phyloP scores from a whole-genome alignment of 108 stramenopile species.

The Pinguiococcus pyrenoidosus region DNA sequence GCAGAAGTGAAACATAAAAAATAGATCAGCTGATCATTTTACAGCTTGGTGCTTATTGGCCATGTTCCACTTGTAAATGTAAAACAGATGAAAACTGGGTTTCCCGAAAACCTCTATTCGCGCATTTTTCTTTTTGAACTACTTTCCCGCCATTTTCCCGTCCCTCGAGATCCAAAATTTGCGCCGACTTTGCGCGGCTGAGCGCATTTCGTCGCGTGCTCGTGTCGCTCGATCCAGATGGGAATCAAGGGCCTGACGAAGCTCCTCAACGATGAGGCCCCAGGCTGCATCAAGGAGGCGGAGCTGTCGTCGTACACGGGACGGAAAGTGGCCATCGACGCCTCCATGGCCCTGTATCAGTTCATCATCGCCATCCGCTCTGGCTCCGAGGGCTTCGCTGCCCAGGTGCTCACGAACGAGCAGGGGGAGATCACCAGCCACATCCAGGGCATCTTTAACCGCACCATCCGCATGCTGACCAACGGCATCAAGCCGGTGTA shows the following conservation, averaged over 20 bases:
- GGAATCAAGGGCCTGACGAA: slow-evolving; percentile 93
- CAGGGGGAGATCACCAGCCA: slow-evolving; percentile 63
- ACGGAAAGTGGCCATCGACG: slow-evolving; percentile 93
- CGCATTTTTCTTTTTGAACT: too few relatives aligned
- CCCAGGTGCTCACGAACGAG: slow-evolving; percentile 44
- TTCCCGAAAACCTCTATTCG: too few relatives aligned
- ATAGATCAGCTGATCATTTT: too few relatives aligned
- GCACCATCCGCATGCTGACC: slow-evolving; percentile 81
- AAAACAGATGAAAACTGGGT: too few relatives aligned
- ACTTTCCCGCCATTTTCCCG: too few relatives aligned
- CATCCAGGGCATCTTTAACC: slow-evolving; percentile 98
- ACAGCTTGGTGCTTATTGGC: too few relatives aligned
- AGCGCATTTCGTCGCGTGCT: too few relatives aligned
- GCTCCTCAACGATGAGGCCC: slow-evolving; percentile 83
- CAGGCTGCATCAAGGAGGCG: slow-evolving; percentile 79
- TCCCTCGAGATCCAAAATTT: too few relatives aligned
- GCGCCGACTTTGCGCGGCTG: too few relatives aligned
- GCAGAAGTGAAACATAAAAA: too few relatives aligned
- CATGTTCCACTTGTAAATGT: too few relatives aligned
- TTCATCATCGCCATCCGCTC: slow-evolving; percentile 87
- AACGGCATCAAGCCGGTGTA: slow-evolving; percentile 89
- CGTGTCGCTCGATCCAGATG: too few relatives aligned
- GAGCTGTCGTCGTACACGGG: slow-evolving; percentile 78
- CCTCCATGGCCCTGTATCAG: slow-evolving; percentile 96
- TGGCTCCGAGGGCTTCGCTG: slow-evolving; percentile 47